These are phyloP conservation scores for Picochlorum costavermella DNA, from an alignment of 139 green algal genomes.

Conservation along the genomic window DNA sequence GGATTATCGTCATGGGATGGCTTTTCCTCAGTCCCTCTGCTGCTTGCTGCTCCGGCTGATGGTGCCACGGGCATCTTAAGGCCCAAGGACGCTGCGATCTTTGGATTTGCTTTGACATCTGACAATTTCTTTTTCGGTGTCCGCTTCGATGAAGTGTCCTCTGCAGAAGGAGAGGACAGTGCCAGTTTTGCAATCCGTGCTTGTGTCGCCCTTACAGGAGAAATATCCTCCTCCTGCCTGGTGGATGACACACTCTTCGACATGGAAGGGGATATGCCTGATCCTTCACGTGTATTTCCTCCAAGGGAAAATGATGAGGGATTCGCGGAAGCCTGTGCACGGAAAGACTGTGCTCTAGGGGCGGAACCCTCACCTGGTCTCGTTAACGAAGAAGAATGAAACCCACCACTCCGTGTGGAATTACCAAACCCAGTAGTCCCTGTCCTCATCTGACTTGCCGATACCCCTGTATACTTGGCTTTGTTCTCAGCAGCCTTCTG, in stretches of 20 bases:
- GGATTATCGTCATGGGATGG: no score
- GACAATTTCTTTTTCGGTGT: slow-evolving; percentile 57
- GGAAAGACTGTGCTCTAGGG: no score
- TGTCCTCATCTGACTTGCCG: slow-evolving; percentile 28
- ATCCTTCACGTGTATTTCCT: no score
- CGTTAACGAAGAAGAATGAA: slow-evolving; percentile 1
- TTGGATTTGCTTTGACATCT: slow-evolving; percentile 65
- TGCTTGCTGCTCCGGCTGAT: background rate
- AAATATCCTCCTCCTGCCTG: slow-evolving; percentile 21
- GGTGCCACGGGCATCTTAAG: slow-evolving; percentile 18
- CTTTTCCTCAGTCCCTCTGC: no score
- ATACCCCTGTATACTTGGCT: slow-evolving; percentile 68
- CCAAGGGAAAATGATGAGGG: background rate
- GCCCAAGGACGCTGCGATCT: slow-evolving; percentile 59
- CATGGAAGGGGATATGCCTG: no score
- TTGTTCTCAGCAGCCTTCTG: slow-evolving; percentile 60
- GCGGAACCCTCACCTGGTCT: background rate
- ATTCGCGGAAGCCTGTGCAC: background rate
- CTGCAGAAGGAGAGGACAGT: slow-evolving; percentile 4
- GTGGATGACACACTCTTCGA: no score
- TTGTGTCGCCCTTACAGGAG: slow-evolving; percentile 54
- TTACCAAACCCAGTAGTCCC: slow-evolving; percentile 18
- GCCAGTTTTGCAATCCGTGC: slow-evolving; percentile 60
- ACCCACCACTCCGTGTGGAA: background rate
- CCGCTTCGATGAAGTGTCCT: slow-evolving; percentile 3